phyloP scores from a whole-genome alignment of 2,329 filamentous ascomycete species.

The Blumeriella jaapii region DNA sequence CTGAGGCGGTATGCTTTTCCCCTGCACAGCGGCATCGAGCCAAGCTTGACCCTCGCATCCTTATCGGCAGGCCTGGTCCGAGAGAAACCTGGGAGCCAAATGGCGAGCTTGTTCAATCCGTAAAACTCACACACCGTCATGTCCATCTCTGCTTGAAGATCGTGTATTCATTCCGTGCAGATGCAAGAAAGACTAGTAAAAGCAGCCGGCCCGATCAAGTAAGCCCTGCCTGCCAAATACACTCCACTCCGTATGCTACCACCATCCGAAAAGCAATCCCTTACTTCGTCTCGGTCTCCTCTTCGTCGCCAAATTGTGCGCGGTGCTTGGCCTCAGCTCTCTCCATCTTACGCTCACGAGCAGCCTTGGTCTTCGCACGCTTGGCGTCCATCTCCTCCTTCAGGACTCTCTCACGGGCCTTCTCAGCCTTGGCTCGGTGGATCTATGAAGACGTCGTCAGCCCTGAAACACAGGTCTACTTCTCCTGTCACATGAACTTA shows the following conservation, averaged over 20 bases:
- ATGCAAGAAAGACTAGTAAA: constrained; percentile 28
- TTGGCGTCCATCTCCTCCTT: constrained; percentile 99
- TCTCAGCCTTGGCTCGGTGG: constrained; percentile 99
- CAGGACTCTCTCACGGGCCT: constrained; percentile 86
- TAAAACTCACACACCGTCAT: background rate
- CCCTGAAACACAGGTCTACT: background rate
- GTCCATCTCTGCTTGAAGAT: constrained; percentile 13
- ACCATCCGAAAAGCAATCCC: constrained; percentile 20
- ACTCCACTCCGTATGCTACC: constrained; percentile 27
- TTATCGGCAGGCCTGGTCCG: too few species aligned
- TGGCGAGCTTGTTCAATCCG: too few species aligned
- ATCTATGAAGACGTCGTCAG: constrained; percentile 52
- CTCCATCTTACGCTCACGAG: constrained; percentile 95
- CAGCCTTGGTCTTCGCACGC: constrained; percentile 99
- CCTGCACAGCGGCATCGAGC: too few species aligned
- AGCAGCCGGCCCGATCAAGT: constrained; percentile 26
- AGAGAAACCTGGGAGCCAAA: too few species aligned
- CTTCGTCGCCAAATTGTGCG: constrained; percentile 64
- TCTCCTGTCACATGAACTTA: constrained; percentile 45
- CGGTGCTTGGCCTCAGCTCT: constrained; percentile 83
- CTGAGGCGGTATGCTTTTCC: too few species aligned
- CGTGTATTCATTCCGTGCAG: constrained; percentile 29
- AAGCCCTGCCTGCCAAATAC: constrained; percentile 27
- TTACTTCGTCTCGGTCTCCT: constrained; percentile 32
- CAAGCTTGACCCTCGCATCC: too few species aligned